Percentiles rank a stretch among this genome's conserved stretches.
Evolutionary conservation across 768 basidiomycete genomes (phyloP).

Genomic region (Mycena alexandri): DNA sequence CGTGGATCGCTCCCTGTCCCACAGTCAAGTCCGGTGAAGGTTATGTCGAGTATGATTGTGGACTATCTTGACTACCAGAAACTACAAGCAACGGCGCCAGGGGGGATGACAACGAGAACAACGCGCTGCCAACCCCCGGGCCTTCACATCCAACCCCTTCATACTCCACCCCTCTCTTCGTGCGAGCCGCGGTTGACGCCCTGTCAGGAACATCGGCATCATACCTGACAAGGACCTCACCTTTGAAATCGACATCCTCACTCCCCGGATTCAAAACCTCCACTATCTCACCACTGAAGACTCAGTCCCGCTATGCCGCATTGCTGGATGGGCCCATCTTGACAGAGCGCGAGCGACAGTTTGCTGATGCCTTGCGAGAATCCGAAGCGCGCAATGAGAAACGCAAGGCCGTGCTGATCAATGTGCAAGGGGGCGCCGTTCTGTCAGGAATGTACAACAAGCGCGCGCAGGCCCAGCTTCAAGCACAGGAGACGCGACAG

Average conservation of each 20-base stretch:
- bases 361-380: no score
- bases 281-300: slow-evolving; percentile 17
- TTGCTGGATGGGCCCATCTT: no score
- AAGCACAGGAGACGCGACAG: slow-evolving; percentile 29
- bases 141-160: background rate
- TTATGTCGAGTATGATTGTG: slow-evolving; percentile 1
- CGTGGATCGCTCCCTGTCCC: background rate
- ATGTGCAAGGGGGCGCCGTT: background rate
- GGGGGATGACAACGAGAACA: no score
- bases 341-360: no score
- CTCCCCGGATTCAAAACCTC: slow-evolving; percentile 4
- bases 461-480: background rate
- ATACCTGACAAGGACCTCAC: slow-evolving; percentile 9
- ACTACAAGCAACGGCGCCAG: background rate
- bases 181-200: background rate
- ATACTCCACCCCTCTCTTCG: background rate
- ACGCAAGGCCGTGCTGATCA: background rate
- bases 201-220: slow-evolving; percentile 16
- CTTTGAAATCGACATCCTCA: background rate
- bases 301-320: background rate
- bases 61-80: slow-evolving; percentile 19
- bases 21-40: slow-evolving; percentile 14
- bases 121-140: background rate
- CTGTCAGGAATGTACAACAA: background rate
- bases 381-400: no score